Evolutionary conservation across 176 grass and related monocot species (phyloP), one percentile per base, ranked within the genome.

Genomic region (Carex cristatella): DNA sequence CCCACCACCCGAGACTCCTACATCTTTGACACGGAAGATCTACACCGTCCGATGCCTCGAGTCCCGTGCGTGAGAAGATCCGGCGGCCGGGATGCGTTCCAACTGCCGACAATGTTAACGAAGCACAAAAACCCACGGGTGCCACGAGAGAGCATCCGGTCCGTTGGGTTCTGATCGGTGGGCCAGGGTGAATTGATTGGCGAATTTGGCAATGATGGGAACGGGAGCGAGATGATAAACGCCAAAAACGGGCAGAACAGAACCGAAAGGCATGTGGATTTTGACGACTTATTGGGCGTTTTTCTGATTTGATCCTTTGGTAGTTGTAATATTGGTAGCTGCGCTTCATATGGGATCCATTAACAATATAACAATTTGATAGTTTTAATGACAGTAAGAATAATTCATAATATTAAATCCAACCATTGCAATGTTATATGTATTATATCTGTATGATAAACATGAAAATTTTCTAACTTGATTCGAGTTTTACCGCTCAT

Each of bases 251-350:
- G 10, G 10, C 44, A 27, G 49, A 67, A 86, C 48, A 37, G 37
- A 90, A 87, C 81, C 51, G 81, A 85, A 83, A 51, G 54, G 81
- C 89, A 89, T 90, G 86, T 86, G 84, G 84, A 32, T 55, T 46
- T 48, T 58, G 56, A 18, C 14, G 16, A 10, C n/a, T 53, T 75
- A 70, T 9, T 73, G 23, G 67, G 31, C 2, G 9, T 7, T 37
- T 54, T 48, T n/a, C 10, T 31, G 11, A 31, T 32, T 65, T 13
- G 16, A 9, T 80, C 79, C 83, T 77, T 71, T 33, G 4, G 3
- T 56, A 55, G 2, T 35, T 83, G 1, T 31, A 51, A n/a, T 69
- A 83, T 83, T 49, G 9, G 16, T 49, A 42, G 55, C 14, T 44
- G 11, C 5, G 14, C 4, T 4, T 4, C 0, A 49, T 49, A 9